Percentiles rank a stretch among this genome's conserved stretches.
phyloP scores from a whole-genome alignment of 768 basidiomycete species.

The Chiua virens region DNA sequence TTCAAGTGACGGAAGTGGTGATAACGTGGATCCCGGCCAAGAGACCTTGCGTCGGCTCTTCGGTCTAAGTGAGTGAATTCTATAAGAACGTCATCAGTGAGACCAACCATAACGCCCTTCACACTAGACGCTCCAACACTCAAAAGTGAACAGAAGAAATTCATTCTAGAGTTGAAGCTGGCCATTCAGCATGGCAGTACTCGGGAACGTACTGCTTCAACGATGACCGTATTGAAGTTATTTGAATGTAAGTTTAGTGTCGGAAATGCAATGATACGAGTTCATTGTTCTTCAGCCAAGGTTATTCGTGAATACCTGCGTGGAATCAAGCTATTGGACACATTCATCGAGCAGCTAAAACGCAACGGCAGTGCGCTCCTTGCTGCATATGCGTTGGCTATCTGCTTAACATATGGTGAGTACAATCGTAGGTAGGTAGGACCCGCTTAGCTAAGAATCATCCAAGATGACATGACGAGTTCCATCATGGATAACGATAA shows the following conservation, averaged over 20 bases:
- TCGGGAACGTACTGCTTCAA: constrained; percentile 19
- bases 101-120: background rate
- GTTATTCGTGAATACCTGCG: constrained; percentile 2
- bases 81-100: background rate
- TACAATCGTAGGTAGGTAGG: background rate
- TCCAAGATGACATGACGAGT: constrained; percentile 14
- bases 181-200: background rate
- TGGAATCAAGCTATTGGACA: constrained; percentile 1
- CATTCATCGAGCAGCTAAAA: constrained; percentile 15
- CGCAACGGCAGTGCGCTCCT: constrained; percentile 11
- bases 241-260: constrained; percentile 10
- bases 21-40: background rate
- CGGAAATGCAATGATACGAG: background rate
- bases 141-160: background rate
- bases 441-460: background rate
- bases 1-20: too few relatives aligned
- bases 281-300: constrained; percentile 1
- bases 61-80: constrained; percentile 8
- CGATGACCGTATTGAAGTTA: constrained; percentile 17
- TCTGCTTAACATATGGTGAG: constrained; percentile 18
- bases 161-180: constrained; percentile 8
- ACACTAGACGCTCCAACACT: constrained; percentile 6
- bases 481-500: background rate
- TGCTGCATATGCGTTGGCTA: constrained; percentile 18
- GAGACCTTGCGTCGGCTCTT: constrained; percentile 7